phyloP scores from a whole-genome alignment of 495 filamentous ascomycete species.

The Talaromyces borbonicus region DNA sequence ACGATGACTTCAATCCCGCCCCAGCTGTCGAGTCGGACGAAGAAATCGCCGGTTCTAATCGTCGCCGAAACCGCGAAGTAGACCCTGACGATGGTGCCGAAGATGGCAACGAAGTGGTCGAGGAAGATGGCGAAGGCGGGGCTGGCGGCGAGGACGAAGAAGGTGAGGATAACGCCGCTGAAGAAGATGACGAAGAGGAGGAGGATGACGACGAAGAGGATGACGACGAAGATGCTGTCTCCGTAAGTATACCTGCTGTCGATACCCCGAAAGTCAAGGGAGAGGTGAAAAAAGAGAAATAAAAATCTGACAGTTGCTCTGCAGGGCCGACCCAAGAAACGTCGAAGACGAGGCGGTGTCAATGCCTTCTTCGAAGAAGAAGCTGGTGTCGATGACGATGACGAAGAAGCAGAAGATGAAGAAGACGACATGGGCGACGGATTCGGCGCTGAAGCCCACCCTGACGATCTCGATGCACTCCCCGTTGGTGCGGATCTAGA shows the following conservation, averaged over 20 bases:
- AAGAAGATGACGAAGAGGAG: slow-evolving; percentile 40
- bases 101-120: slow-evolving; percentile 39
- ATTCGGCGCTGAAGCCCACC: slow-evolving; percentile 81
- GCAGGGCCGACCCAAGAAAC: slow-evolving; percentile 70
- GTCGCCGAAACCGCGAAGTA: slow-evolving; percentile 22
- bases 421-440: slow-evolving; percentile 66
- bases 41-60: slow-evolving; percentile 43
- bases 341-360: slow-evolving; percentile 54
- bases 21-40: slow-evolving; percentile 59
- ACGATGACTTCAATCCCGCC: slow-evolving; percentile 73
- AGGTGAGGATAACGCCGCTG: slow-evolving; percentile 32
- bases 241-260: slow-evolving; percentile 36
- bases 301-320: too few species aligned
- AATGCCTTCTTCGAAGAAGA: slow-evolving; percentile 90
- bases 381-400: slow-evolving; percentile 93
- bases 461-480: slow-evolving; percentile 75
- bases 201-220: slow-evolving; percentile 44
- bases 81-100: slow-evolving; percentile 33
- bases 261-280: too few species aligned
- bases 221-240: slow-evolving; percentile 50
- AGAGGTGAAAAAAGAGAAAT: too few species aligned
- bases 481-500: slow-evolving; percentile 73
- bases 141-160: slow-evolving; percentile 14
- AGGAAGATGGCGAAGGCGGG: slow-evolving; percentile 30
- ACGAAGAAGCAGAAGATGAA: slow-evolving; percentile 88